Evolutionary conservation across 371 early-diverging fungal genomes (phyloP).

Genomic region (Mucor velutinosus): DNA sequence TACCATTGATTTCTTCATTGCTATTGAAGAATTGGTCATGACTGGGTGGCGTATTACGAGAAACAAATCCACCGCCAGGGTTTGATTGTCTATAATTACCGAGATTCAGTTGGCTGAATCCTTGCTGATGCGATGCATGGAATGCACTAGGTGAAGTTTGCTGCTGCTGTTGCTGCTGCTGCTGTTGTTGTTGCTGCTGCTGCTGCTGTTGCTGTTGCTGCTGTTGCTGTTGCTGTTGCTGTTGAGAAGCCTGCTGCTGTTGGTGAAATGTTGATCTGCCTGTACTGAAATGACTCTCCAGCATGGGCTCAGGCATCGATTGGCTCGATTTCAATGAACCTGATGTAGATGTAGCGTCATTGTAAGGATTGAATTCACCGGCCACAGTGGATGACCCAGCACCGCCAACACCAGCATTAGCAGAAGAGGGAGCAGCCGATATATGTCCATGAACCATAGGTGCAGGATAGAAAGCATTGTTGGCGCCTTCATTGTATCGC

Average conservation of each 20-base stretch:
- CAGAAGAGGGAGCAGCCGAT: background rate
- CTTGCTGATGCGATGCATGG: conserved; percentile 1
- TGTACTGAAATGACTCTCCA: conserved; percentile 14
- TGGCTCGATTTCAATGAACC: conserved; percentile 13
- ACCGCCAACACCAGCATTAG: background rate
- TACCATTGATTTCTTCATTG: conserved; percentile 19
- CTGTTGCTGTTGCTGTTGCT: no score
- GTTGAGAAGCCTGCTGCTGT: background rate
- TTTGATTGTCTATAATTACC: conserved; percentile 11
- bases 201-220: background rate
- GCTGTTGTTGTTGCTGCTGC: background rate
- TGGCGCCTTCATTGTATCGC: conserved; percentile 10
- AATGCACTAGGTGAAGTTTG: conserved; percentile 13
- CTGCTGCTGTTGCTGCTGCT: background rate
- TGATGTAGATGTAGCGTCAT: conserved; percentile 4
- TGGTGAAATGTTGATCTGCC: background rate
- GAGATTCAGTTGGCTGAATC: conserved; percentile 9
- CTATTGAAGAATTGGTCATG: conserved; percentile 16
- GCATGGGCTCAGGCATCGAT: conserved; percentile 24
- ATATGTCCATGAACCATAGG: background rate
- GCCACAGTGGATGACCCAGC: background rate
- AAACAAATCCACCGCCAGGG: conserved; percentile 14
- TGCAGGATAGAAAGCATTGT: conserved; percentile 12
- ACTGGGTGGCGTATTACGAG: conserved; percentile 9
- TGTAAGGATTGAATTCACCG: conserved; percentile 22